Base-by-base conservation (phyloP, 2,329 filamentous ascomycete species). In the Grosmannia serpens region DNA sequence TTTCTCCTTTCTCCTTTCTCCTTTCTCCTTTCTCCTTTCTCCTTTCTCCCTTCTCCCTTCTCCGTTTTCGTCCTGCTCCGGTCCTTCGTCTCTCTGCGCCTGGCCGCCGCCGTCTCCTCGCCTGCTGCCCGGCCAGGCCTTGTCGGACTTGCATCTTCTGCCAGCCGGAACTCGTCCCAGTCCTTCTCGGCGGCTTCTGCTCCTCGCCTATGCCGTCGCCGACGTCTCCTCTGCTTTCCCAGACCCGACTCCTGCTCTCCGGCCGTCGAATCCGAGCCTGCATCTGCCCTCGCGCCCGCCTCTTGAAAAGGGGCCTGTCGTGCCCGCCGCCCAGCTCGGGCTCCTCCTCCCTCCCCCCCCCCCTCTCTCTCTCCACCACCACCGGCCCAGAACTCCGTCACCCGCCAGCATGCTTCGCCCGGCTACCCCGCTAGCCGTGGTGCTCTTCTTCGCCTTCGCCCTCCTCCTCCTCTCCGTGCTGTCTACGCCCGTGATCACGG, bases 401-500 rank as follows among this genome's bases (percentile, higher is more conserved):
- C 17, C 56, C 58, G 58, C 27, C 76, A 84, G 75, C 75, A 89
- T 95, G 84, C 78, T 97, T 71, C 89, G 91, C 68, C 91, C 94
- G 62, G 92, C 94, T 62, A 97, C 94, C 61, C 92, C 94, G 65
- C 77, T 99, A 70, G 86, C 91, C 65, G 77, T 96, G 65, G 76
- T 97, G 70, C 86, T 97, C 68, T 82, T 95, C 62, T 79, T 82
- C 67, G 91, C 92, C 64, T 96, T 99, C 72, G 87, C 79, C 62
- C 78, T 97, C 62, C 80, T 97, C 56, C 77, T 97, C 53, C 78
- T 99, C 46, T 89, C 91, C 53, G 89, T 91, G 46, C 75, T 99
- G n/a, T 96, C 92, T 1, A 91, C 90, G 0, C 94, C 94, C 22
- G 84, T 99, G 65, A 87, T 97, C 69, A 85, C 87, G 68, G 81